Percentiles rank a stretch among this genome's conserved stretches.
phyloP scores from a whole-genome alignment of 2,329 filamentous ascomycete genomes.

The Fonsecaea erecta region DNA sequence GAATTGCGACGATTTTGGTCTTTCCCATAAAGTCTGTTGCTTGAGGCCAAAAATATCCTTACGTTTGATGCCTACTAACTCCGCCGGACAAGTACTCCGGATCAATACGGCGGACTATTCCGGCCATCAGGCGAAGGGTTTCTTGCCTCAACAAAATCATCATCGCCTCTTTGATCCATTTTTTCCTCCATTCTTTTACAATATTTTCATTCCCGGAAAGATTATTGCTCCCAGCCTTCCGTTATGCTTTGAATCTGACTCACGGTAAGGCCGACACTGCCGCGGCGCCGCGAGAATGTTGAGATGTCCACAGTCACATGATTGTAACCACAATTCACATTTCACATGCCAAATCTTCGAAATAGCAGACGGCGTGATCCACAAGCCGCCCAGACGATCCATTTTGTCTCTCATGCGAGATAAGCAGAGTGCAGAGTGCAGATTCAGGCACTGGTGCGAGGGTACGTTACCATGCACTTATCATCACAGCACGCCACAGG shows the following conservation, averaged over 20 bases:
- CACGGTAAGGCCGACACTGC: not conserved
- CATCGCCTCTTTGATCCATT: not conserved
- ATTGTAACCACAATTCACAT: conserved; percentile 3
- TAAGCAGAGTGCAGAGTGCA: conserved; percentile 9
- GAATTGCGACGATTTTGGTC: not conserved
- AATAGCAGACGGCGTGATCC: conserved; percentile 1
- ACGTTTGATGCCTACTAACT: not conserved
- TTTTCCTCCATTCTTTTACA: not conserved
- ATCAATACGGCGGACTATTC: not conserved
- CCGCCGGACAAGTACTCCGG: not conserved
- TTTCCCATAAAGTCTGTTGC: not conserved
- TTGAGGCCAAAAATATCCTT: not conserved
- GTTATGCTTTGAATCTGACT: not conserved
- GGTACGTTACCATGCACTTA: conserved; percentile 12
- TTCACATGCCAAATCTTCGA: conserved; percentile 8
- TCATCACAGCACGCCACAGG: conserved; percentile 13
- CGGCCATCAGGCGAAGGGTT: not conserved
- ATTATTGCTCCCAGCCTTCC: not conserved
- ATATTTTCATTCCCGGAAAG: not conserved
- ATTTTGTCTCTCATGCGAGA: conserved; percentile 15
- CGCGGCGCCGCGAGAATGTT: not conserved
- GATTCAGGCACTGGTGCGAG: conserved; percentile 7
- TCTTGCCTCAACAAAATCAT: not conserved
- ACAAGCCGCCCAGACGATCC: conserved; percentile 1
- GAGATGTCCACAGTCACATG: not conserved